Conservation (phyloP, 2,329 filamentous ascomycete genomes). For the Fusarium hainanense region DNA sequence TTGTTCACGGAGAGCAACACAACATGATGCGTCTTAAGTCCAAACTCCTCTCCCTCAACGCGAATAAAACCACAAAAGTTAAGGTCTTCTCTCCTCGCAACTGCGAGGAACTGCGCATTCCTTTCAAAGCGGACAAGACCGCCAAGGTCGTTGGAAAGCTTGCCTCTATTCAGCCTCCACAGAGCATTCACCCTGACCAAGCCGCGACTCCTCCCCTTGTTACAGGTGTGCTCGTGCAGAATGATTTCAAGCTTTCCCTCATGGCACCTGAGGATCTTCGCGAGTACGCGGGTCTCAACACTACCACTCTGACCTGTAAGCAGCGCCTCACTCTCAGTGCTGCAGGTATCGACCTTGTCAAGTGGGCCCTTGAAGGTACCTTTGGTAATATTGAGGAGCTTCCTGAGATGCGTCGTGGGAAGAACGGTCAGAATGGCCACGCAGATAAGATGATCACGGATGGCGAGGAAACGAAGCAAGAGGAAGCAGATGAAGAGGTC, state of each 20-base stretch:
- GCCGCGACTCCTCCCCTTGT: constrained; percentile 66
- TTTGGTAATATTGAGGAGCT: constrained; percentile 87
- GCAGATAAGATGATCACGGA: constrained; percentile 51
- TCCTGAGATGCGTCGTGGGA: constrained; percentile 62
- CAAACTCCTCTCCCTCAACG: constrained; percentile 91
- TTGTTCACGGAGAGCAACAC: constrained; percentile 96
- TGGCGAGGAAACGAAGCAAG: constrained; percentile 52
- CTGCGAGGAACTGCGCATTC: constrained; percentile 93
- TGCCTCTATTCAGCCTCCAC: constrained; percentile 80
- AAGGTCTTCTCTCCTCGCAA: constrained; percentile 96
- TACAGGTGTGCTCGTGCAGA: constrained; percentile 92
- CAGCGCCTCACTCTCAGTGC: constrained; percentile 89
- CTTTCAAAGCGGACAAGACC: constrained; percentile 94
- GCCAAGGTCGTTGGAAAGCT: constrained; percentile 97
- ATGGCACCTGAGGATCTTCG: constrained; percentile 97
- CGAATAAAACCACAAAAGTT: constrained; percentile 80
- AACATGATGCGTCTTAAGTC: constrained; percentile 99
- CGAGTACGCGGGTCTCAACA: constrained; percentile 96
- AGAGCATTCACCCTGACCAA: constrained; percentile 40
- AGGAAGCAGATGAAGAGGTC: constrained; percentile 74
- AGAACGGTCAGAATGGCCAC: constrained; percentile 50
- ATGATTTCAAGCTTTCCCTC: constrained; percentile 95
- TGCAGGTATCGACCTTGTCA: constrained; percentile 89
- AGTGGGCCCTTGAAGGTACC: constrained; percentile 93
- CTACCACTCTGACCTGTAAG: constrained; percentile 92